Evolutionary conservation across 768 basidiomycete species (phyloP).

Genomic region (Auricularia heimuer): DNA sequence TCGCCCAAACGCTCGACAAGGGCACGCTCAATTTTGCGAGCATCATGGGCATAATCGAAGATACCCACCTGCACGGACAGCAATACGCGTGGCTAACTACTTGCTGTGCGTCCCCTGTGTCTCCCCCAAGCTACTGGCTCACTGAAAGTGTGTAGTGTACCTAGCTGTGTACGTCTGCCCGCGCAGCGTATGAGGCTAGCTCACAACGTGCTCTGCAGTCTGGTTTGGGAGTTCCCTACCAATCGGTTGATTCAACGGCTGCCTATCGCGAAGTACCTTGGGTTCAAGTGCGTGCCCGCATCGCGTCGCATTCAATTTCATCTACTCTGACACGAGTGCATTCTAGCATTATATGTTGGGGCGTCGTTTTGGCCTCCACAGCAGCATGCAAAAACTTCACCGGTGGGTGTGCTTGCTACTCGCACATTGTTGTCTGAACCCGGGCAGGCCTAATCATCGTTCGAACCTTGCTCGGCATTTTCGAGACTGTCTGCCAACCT

Average conservation of each 20-base stretch:
- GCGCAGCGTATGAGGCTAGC: constrained; percentile 1
- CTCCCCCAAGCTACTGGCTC: neutral
- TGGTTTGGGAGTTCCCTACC: constrained; percentile 38
- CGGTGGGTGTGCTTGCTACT: neutral
- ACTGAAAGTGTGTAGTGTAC: constrained; percentile 1
- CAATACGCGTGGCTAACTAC: constrained; percentile 41
- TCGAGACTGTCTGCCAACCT: constrained; percentile 40
- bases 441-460: constrained; percentile 31
- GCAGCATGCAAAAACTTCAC: constrained; percentile 37
- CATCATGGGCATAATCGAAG: constrained; percentile 37
- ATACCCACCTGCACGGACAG: constrained; percentile 38
- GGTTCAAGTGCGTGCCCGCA: constrained; percentile 26
- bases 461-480: constrained; percentile 37
- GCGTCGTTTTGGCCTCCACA: constrained; percentile 37
- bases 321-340: too few species aligned
- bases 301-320: too few species aligned
- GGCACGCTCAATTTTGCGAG: constrained; percentile 38
- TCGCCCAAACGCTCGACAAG: constrained; percentile 35
- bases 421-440: constrained; percentile 1
- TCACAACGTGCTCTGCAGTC: constrained; percentile 13
- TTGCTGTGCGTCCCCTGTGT: constrained; percentile 25
- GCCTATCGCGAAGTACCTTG: constrained; percentile 41
- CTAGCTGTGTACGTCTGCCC: neutral
- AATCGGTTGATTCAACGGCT: constrained; percentile 39
- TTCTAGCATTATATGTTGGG: constrained; percentile 32